A percentile compares a stretch with the other conserved stretches of the same genome.
Conservation (phyloP, 202 grass and related monocot species). For the Setaria italica region DNA sequence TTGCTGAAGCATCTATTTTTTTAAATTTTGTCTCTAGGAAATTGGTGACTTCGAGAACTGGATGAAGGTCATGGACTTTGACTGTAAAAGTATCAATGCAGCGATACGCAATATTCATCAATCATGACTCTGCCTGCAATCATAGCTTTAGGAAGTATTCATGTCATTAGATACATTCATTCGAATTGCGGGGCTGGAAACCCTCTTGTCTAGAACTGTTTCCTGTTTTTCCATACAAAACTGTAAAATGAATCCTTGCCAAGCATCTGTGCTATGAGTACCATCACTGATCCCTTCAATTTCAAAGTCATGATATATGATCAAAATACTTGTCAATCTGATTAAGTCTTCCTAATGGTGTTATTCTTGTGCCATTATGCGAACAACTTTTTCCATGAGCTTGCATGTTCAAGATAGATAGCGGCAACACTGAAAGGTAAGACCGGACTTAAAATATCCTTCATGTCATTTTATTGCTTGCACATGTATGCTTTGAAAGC, state of each 20-base stretch:
- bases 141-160: not conserved
- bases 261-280: not conserved
- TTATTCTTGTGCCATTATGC: not conserved
- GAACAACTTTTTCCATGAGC: not conserved
- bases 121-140: conserved; percentile 42
- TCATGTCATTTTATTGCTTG: conserved; percentile 35
- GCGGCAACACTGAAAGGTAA: not conserved
- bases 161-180: not conserved
- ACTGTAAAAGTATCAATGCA: conserved; percentile 92
- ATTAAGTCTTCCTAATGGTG: not conserved
- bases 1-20: not conserved
- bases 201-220: not conserved
- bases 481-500: not conserved
- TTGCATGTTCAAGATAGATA: not conserved
- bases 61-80: conserved; percentile 95
- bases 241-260: not conserved
- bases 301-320: not conserved
- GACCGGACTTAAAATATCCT: not conserved
- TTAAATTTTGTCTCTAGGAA: conserved; percentile 55
- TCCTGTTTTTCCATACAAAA: not conserved
- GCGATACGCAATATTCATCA: conserved; percentile 83
- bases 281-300: not conserved
- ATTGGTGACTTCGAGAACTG: conserved; percentile 94
- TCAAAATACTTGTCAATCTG: not conserved
- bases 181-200: not conserved